Evolutionary conservation across 495 filamentous ascomycete species (phyloP).

Genomic region (Podospora pseudopauciseta): DNA sequence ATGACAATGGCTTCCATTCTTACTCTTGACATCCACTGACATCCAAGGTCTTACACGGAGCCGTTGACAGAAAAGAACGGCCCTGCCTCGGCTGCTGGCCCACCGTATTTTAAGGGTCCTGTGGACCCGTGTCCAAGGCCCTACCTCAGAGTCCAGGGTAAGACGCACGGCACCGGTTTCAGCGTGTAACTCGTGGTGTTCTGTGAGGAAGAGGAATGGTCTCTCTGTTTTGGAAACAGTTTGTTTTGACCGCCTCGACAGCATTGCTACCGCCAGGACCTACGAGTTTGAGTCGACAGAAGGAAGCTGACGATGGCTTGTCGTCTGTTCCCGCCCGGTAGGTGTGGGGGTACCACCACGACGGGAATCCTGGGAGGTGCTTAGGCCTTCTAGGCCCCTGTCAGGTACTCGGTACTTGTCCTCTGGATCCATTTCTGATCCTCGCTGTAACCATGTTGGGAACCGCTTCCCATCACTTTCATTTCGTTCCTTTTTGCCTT

Average conservation of each 20-base stretch:
- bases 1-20: too few relatives aligned
- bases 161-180: not conserved
- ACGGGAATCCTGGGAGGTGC: too few relatives aligned
- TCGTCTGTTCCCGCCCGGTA: not conserved
- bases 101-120: not conserved
- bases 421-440: not conserved
- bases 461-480: not conserved
- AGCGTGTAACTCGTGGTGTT: not conserved
- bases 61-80: not conserved
- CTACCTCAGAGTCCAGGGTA: not conserved
- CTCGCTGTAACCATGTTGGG: not conserved
- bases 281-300: not conserved
- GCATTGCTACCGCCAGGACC: not conserved
- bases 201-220: not conserved
- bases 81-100: not conserved
- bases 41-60: not conserved
- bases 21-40: not conserved
- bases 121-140: not conserved
- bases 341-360: not conserved
- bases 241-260: not conserved
- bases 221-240: not conserved
- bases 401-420: not conserved
- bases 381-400: not conserved
- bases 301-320: not conserved
- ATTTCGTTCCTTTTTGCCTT: not conserved